Evolutionary conservation across 2,329 filamentous ascomycete genomes (phyloP), one percentile per base, ranked within the genome.

Genomic region (Botryotinia globosa): DNA sequence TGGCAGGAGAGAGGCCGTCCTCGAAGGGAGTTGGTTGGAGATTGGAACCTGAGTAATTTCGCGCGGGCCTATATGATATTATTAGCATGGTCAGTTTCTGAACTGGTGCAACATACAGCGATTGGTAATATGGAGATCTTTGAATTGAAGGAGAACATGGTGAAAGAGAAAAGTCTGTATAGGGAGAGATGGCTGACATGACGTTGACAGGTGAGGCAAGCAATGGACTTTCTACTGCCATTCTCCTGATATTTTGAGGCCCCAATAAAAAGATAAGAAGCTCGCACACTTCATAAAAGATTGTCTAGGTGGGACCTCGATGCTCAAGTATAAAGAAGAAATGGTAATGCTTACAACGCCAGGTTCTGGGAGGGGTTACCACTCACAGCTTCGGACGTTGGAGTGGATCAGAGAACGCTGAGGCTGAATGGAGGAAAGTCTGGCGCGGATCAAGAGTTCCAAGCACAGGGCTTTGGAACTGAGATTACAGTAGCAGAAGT

Each of bases 161-260:
- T 20, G 87, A 85, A 72, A 86, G 78, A 68, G 87, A 86, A 83
- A 89, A 87, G 66, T 89, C 85, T 75, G 85, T 83, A 76, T 85
- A 85, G 65, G 84, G 83, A 72, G 86, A 86, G 76, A 88, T 87
- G 74, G 83, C 80, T 71, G 87, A 85, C 81, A 86, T 84, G 76
- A 87, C 82, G 81, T 83, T 87, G 80, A 86, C 87, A 73, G 87
- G 87, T 74, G 90, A 91, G 74, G 88, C 87, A 79, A 89, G 84
- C 78, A 92, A 81, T 74, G 89, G 89, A 79, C 85, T 88, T 82
- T 89, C 86, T 80, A 90, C 84, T 81, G 88, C 88, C 87, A 89
- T 89, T 70, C 77, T 73, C 39, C 39, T 54, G 29, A 22, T 65
- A 42, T 44, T 66, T 12, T n/a, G 29, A 66, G 59, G 59, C 37